These are phyloP conservation scores for Rugosomyces carneus DNA, from an alignment of 1,284 basidiomycete genomes.

Conservation along the genomic window DNA sequence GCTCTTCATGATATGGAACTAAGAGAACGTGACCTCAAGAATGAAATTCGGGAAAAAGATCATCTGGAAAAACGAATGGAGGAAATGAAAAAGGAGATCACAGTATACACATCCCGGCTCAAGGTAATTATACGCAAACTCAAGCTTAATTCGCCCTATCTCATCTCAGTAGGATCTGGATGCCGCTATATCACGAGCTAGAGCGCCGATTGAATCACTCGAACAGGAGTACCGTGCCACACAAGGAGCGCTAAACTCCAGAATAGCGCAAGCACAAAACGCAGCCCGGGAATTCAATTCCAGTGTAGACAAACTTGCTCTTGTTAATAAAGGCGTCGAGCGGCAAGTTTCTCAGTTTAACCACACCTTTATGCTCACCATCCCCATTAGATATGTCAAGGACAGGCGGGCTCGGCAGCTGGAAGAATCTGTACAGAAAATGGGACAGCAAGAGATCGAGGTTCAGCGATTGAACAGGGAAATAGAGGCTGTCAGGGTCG, in stretches of 20 bases:
- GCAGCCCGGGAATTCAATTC: slow-evolving; percentile 61
- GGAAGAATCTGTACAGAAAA: slow-evolving; percentile 53
- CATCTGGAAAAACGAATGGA: slow-evolving; percentile 56
- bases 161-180: slow-evolving; percentile 63
- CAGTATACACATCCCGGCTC: slow-evolving; percentile 31
- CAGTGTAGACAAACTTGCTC: slow-evolving; percentile 57
- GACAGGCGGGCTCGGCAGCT: slow-evolving; percentile 62
- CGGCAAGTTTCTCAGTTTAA: slow-evolving; percentile 34
- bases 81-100: slow-evolving; percentile 56
- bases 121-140: slow-evolving; percentile 35
- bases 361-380: not conserved
- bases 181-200: slow-evolving; percentile 52
- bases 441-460: slow-evolving; percentile 54
- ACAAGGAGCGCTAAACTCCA: slow-evolving; percentile 48
- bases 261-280: slow-evolving; percentile 47
- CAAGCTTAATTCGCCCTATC: slow-evolving; percentile 4
- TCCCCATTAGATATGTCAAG: slow-evolving; percentile 57
- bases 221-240: slow-evolving; percentile 53
- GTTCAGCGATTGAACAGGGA: slow-evolving; percentile 51
- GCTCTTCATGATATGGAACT: slow-evolving; percentile 60
- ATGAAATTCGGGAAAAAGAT: slow-evolving; percentile 59
- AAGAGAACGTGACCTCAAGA: slow-evolving; percentile 54
- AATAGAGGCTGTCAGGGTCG: slow-evolving; percentile 50
- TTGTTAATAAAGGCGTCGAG: slow-evolving; percentile 58
- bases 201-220: slow-evolving; percentile 63